These are phyloP conservation scores for Xylariaceae sp. DNA, from an alignment of 2,329 filamentous ascomycete genomes.

Conservation along the genomic window DNA sequence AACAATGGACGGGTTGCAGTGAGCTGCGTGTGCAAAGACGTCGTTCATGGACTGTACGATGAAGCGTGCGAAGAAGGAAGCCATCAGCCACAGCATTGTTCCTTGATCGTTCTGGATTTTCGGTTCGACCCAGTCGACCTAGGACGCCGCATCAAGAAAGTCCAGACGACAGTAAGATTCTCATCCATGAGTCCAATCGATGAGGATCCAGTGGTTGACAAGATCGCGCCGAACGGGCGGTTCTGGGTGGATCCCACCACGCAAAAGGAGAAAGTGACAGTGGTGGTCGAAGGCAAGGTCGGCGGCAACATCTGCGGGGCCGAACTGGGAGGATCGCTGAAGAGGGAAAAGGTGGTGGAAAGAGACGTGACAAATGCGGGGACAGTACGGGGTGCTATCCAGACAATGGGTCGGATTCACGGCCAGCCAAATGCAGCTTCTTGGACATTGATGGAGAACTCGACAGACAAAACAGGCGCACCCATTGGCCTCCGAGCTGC, in stretches of 20 bases:
- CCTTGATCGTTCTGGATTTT: neutral
- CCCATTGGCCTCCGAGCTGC: neutral
- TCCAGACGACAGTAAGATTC: neutral
- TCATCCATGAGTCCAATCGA: neutral
- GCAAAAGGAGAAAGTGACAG: neutral
- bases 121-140: neutral
- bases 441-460: slow-evolving; percentile 3
- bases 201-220: neutral
- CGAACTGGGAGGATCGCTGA: neutral
- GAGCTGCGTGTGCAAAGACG: neutral
- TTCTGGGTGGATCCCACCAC: neutral
- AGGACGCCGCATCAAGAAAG: neutral
- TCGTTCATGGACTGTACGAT: neutral
- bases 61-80: neutral
- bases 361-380: neutral
- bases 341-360: neutral
- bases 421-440: slow-evolving; percentile 1
- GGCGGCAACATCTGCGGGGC: neutral
- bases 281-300: neutral
- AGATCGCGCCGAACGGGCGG: neutral
- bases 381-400: neutral
- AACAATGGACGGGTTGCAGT: neutral
- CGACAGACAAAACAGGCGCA: slow-evolving; percentile 1
- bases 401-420: slow-evolving; percentile 1
- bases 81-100: neutral